phyloP scores from a whole-genome alignment of 352 stramenopile species.

The Pythium vanterpoolii region DNA sequence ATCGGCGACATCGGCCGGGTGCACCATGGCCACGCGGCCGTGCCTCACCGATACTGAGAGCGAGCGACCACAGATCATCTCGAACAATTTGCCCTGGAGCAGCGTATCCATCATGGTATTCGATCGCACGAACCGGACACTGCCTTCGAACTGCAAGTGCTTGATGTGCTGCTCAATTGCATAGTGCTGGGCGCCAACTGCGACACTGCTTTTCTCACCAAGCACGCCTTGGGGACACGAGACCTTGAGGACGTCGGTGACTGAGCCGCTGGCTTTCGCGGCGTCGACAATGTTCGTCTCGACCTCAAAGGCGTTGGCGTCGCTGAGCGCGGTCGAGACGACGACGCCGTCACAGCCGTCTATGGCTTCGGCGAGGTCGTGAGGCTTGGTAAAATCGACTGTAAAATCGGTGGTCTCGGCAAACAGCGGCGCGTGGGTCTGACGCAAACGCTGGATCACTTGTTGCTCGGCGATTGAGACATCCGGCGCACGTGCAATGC shows the following conservation, averaged over 20 bases:
- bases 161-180: conserved; percentile 42
- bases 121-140: conserved; percentile 37
- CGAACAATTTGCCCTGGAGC: conserved; percentile 38
- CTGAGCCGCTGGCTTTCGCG: conserved; percentile 9
- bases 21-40: conserved; percentile 56
- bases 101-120: conserved; percentile 59
- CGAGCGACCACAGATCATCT: conserved; percentile 64
- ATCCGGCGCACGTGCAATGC: conserved; percentile 17
- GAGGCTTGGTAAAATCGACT: conserved; percentile 39
- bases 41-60: conserved; percentile 58
- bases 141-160: conserved; percentile 11
- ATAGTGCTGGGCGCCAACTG: conserved; percentile 39
- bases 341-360: conserved; percentile 45
- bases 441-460: conserved; percentile 21
- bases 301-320: conserved; percentile 20
- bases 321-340: conserved; percentile 25
- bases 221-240: conserved; percentile 50
- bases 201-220: conserved; percentile 27
- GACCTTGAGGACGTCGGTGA: conserved; percentile 44
- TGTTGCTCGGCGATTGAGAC: conserved; percentile 4
- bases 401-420: conserved; percentile 27
- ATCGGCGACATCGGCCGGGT: conserved; percentile 59
- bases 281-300: conserved; percentile 26
- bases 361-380: conserved; percentile 42
- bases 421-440: conserved; percentile 27